Base-by-base conservation (phyloP, 2,329 filamentous ascomycete species). In the Claviceps sp. region DNA sequence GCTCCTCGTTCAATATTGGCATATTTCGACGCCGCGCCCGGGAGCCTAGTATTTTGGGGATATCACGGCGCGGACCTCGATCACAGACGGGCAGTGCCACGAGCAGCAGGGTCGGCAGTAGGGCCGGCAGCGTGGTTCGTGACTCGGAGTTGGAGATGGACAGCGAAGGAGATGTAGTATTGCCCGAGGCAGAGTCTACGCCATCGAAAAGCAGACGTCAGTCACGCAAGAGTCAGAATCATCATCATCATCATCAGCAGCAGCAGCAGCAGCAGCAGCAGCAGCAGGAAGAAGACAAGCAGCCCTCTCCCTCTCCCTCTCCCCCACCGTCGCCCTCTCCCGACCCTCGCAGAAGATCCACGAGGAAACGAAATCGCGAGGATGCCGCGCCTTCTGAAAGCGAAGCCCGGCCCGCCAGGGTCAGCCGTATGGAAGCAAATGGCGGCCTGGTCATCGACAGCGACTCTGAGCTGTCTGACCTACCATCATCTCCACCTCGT, bases 121-220 rank as follows among this genome's bases (percentile, higher is more conserved):
- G 50, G 17, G 44, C 53, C 43, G 64, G 54, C 38, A 63, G 52
- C 5, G 61, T 62, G 34, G 63, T 64, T 53, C 60, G 49, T 57
- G 61, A 60, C 53, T 63, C 60, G 29, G 67, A 66, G 36, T 59
- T 57, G 23, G 44, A 36, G 3, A 26, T 46, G 36, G 66, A 70
- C 11, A 70, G 77, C 22, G 73, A 77, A 49, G 57, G 66, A 55
- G 64, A 73, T 58, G 44, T 11, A 26, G 57, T 83, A 79, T 60
- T 74, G 71, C 49, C 83, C 75, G 81, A 86, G 52, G 81, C 80
- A 29, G 82, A 85, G 66, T 83, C 82, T 16, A 87, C 84, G 6
- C 83, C 83, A 3, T 60, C 84, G 26, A 76, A 79, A 53, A 61
- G 59, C 34, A 56, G 62, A 47, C 66, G 74, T 20, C 68, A 69